A percentile compares a stretch with the other conserved stretches of the same genome.
phyloP scores from a whole-genome alignment of 768 basidiomycete genomes.

The Dioszegia hungarica region DNA sequence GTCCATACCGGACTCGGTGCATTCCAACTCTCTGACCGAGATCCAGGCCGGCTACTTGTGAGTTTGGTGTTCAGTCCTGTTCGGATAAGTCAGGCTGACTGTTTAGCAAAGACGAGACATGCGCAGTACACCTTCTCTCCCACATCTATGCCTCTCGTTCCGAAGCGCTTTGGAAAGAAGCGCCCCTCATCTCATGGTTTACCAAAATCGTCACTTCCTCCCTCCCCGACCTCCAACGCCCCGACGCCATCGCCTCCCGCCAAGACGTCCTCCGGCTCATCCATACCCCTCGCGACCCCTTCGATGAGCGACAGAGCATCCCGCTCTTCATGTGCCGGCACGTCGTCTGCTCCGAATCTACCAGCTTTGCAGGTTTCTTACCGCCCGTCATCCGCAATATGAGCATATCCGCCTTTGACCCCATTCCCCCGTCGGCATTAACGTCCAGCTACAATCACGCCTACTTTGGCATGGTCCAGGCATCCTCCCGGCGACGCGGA shows the following conservation, averaged over 20 bases:
- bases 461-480: constrained; percentile 58
- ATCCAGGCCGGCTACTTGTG: constrained; percentile 66
- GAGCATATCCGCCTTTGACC: constrained; percentile 72
- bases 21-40: constrained; percentile 62
- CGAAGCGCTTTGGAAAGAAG: constrained; percentile 73
- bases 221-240: constrained; percentile 46
- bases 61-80: constrained; percentile 51
- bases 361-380: constrained; percentile 65
- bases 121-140: constrained; percentile 66
- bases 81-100: background rate
- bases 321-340: constrained; percentile 56
- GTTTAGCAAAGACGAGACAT: constrained; percentile 48
- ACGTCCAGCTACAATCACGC: constrained; percentile 61
- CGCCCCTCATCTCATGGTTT: constrained; percentile 64
- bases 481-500: background rate
- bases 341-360: constrained; percentile 61
- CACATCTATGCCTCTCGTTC: constrained; percentile 84
- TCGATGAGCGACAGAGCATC: constrained; percentile 22
- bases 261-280: constrained; percentile 18
- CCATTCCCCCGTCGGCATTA: constrained; percentile 66
- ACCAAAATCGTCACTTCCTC: constrained; percentile 55
- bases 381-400: constrained; percentile 57
- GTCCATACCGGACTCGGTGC: constrained; percentile 57
- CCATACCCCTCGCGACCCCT: constrained; percentile 27
- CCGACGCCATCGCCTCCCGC: constrained; percentile 40